Evolutionary conservation across 2,329 filamentous ascomycete species (phyloP).

Genomic region (Alternaria angustiovoidea): DNA sequence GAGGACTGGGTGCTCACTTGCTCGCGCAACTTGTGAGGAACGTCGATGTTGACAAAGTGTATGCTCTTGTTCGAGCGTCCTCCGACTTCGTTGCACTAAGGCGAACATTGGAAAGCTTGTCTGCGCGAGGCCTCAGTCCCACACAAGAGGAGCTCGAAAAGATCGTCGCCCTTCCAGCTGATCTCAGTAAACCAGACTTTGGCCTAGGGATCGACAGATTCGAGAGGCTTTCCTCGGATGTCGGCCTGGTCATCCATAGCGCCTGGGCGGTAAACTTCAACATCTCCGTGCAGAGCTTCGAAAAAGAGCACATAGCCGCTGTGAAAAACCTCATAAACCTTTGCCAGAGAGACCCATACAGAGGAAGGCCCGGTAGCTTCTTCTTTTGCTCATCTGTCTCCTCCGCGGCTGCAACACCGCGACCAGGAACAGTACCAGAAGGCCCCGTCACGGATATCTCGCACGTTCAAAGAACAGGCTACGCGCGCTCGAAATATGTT

Average conservation of each 20-base stretch:
- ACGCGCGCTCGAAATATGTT: conserved; percentile 61
- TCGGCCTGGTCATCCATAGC: conserved; percentile 58
- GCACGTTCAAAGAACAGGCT: conserved; percentile 61
- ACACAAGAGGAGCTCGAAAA: conserved; percentile 27
- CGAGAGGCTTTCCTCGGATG: conserved; percentile 34
- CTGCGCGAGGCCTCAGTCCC: conserved; percentile 48
- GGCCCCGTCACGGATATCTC: conserved; percentile 44
- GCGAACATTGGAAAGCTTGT: conserved; percentile 49
- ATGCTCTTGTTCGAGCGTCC: conserved; percentile 61
- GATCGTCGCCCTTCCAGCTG: conserved; percentile 52
- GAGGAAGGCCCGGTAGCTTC: conserved; percentile 28
- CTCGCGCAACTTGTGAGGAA: conserved; percentile 50
- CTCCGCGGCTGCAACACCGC: conserved; percentile 52
- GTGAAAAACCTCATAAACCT: conserved; percentile 56
- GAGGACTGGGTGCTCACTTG: conserved; percentile 69
- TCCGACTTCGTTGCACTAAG: conserved; percentile 44
- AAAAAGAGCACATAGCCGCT: conserved; percentile 56
- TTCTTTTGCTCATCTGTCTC: conserved; percentile 59
- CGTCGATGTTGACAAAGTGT: conserved; percentile 52
- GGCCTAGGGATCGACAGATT: conserved; percentile 47
- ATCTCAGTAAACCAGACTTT: conserved; percentile 53
- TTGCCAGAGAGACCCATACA: conserved; percentile 24
- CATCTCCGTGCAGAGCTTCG: conserved; percentile 60
- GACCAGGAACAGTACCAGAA: conserved; percentile 49
- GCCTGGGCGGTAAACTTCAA: conserved; percentile 68